A percentile compares a stretch with the other conserved stretches of the same genome.
phyloP scores from a whole-genome alignment of 257 asterid species.

The Jasminum sambac region DNA sequence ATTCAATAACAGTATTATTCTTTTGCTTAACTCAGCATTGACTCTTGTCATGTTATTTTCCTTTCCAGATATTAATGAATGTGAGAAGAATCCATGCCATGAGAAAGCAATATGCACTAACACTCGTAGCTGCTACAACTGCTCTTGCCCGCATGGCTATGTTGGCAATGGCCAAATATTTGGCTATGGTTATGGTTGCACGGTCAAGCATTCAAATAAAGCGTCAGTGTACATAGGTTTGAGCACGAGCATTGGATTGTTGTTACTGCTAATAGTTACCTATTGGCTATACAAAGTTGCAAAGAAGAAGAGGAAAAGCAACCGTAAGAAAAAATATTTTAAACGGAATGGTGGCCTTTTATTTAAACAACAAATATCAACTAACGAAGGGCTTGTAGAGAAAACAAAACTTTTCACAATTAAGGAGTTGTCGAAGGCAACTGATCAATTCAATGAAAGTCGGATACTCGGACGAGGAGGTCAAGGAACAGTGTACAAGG shows the following conservation, averaged over 20 bases:
- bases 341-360: no score
- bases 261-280: background rate
- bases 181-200: no score
- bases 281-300: conserved; percentile 26
- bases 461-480: conserved; percentile 43
- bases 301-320: conserved; percentile 10
- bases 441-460: conserved; percentile 32
- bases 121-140: no score
- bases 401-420: conserved; percentile 30
- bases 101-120: no score
- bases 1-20: no score
- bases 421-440: conserved; percentile 39
- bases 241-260: conserved; percentile 25
- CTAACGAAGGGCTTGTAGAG: conserved; percentile 14
- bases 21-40: background rate
- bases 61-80: no score
- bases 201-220: conserved; percentile 12
- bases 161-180: no score
- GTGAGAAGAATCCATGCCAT: no score
- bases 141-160: no score
- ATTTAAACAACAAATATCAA: no score
- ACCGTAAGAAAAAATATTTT: no score
- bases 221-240: conserved; percentile 28
- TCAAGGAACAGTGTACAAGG: conserved; percentile 35
- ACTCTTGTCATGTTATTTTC: background rate